A percentile compares a stretch with the other conserved stretches of the same genome.
phyloP scores from a whole-genome alignment of 2,329 filamentous ascomycete species.

The Botryotinia narcissicola region DNA sequence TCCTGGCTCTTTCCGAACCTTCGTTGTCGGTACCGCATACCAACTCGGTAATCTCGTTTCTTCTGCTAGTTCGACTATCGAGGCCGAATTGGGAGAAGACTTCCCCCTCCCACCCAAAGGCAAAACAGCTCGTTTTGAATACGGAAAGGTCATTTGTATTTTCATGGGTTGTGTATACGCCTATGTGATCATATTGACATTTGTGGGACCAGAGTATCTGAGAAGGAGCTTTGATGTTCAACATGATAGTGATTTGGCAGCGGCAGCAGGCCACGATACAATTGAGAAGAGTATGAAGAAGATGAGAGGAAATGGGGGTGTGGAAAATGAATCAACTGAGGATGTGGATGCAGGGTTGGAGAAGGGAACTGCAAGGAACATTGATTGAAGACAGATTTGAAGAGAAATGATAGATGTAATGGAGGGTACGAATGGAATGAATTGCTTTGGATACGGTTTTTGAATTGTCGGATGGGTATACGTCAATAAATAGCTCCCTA shows the following conservation, averaged over 20 bases:
- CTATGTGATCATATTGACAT: conserved; percentile 19
- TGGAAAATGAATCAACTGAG: not conserved
- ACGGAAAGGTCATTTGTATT: conserved; percentile 83
- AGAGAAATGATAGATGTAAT: not conserved
- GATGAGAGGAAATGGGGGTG: conserved; percentile 10
- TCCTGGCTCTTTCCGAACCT: conserved; percentile 66
- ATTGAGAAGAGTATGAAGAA: conserved; percentile 30
- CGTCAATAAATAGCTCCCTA: not conserved
- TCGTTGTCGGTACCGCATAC: conserved; percentile 69
- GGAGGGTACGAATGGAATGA: not conserved
- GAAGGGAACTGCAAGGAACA: not conserved
- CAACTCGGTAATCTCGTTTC: conserved; percentile 75
- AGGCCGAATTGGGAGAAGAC: conserved; percentile 71
- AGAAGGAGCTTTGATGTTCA: conserved; percentile 18
- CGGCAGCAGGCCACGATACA: conserved; percentile 16
- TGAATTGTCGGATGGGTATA: not conserved
- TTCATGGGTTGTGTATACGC: conserved; percentile 64
- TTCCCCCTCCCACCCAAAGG: conserved; percentile 65
- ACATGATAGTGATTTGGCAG: conserved; percentile 20
- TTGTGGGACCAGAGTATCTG: conserved; percentile 19
- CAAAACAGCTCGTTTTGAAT: conserved; percentile 59
- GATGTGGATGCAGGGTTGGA: not conserved
- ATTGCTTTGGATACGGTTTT: not conserved
- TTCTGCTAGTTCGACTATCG: conserved; percentile 71
- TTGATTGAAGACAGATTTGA: not conserved